Conservation (phyloP, 106 monocot species). For the Agapanthus africanus region DNA sequence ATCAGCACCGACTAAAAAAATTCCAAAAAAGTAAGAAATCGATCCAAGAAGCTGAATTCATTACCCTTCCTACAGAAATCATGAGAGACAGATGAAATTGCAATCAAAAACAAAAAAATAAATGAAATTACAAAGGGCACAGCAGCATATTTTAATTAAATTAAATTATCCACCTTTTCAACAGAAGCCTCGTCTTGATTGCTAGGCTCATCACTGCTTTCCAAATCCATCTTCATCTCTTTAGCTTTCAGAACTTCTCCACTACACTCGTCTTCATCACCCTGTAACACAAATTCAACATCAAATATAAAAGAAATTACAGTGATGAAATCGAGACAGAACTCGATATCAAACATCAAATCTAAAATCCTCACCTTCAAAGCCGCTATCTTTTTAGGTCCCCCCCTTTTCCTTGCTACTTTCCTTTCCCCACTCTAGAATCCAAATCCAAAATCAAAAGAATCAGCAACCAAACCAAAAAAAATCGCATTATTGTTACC, state of each 20-base stretch:
- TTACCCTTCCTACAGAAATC: too few species aligned
- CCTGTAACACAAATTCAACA: background rate
- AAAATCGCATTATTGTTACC: too few species aligned
- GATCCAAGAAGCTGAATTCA: too few species aligned
- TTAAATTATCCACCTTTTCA: conserved; percentile 8
- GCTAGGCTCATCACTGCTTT: background rate
- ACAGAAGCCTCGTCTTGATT: conserved; percentile 1
- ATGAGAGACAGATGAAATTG: too few species aligned
- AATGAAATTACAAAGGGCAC: background rate
- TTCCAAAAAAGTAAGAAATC: too few species aligned
- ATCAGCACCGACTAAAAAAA: background rate
- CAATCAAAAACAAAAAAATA: background rate
- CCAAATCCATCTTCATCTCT: too few species aligned
- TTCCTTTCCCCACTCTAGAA: too few species aligned
- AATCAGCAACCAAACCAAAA: too few species aligned
- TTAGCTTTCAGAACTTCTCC: too few species aligned
- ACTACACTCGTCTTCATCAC: background rate
- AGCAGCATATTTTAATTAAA: background rate
- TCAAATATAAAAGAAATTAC: background rate
- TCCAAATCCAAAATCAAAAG: too few species aligned
- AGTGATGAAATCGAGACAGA: too few species aligned
- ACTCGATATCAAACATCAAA: too few species aligned
- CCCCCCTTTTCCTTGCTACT: background rate
- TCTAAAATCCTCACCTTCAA: background rate
- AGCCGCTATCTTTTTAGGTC: background rate